A percentile compares a stretch with the other conserved stretches of the same genome.
These are phyloP conservation scores for Solioccasus polychromus DNA, from an alignment of 768 basidiomycete species.

Conservation along the genomic window DNA sequence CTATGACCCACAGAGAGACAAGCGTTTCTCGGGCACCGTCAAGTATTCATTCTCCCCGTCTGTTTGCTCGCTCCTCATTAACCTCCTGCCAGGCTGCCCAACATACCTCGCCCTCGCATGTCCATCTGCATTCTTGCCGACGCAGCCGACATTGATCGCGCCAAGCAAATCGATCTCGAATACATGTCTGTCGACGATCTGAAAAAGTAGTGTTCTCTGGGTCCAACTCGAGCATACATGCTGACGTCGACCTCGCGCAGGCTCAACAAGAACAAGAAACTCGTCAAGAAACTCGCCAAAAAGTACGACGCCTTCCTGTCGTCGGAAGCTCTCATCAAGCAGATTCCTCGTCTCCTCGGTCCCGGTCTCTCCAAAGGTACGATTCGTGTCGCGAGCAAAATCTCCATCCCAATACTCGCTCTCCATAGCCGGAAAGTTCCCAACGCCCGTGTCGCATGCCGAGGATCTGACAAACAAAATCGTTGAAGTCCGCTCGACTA, in stretches of 20 bases:
- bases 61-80: too few relatives aligned
- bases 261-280: constrained; percentile 99
- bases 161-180: constrained; percentile 95
- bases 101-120: constrained; percentile 98
- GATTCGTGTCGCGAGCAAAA: too few relatives aligned
- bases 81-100: constrained; percentile 84
- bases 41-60: constrained; percentile 52
- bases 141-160: constrained; percentile 97
- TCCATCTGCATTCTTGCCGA: constrained; percentile 99
- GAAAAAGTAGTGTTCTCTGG: constrained; percentile 68
- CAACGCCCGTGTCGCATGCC: constrained; percentile 88
- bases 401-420: too few relatives aligned
- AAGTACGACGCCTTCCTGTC: constrained; percentile 99
- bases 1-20: constrained; percentile 99
- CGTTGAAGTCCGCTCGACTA: constrained; percentile 94
- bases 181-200: constrained; percentile 99
- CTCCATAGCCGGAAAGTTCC: constrained; percentile 98
- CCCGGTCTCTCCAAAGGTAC: constrained; percentile 98
- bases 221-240: neutral
- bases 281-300: constrained; percentile 99
- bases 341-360: constrained; percentile 98
- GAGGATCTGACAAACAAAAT: constrained; percentile 92
- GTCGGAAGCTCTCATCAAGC: constrained; percentile 97
- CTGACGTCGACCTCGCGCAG: constrained; percentile 35
- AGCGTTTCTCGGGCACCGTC: constrained; percentile 99